Conservation (phyloP, 1,139 yeast species). For the Hemisphaericaspora subhashii region DNA sequence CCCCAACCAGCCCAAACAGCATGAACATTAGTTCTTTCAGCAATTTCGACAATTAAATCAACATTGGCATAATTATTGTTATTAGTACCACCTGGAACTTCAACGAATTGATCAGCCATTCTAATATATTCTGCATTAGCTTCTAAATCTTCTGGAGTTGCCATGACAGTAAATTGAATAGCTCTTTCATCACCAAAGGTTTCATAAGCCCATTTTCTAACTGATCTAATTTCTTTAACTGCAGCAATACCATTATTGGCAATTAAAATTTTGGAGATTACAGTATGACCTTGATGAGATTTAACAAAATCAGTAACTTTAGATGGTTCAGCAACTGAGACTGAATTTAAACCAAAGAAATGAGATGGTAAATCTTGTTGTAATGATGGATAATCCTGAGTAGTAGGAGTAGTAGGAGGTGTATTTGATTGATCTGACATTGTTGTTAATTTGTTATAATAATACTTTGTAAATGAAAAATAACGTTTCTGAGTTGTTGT, state of each 20-base stretch:
- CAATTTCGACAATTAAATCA: conserved; percentile 92
- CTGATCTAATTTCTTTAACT: conserved; percentile 94
- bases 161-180: conserved; percentile 95
- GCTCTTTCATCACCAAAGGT: conserved; percentile 95
- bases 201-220: conserved; percentile 98
- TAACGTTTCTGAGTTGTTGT: not conserved
- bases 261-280: conserved; percentile 81
- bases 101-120: conserved; percentile 98
- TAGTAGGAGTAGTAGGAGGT: conserved; percentile 11
- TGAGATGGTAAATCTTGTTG: conserved; percentile 58
- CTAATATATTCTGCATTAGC: conserved; percentile 97
- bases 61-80: conserved; percentile 98
- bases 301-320: conserved; percentile 83
- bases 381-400: conserved; percentile 29
- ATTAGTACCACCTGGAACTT: conserved; percentile 98
- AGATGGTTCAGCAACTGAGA: conserved; percentile 69
- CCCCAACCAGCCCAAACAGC: conserved; percentile 99
- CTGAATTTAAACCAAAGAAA: conserved; percentile 78
- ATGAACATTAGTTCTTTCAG: conserved; percentile 93
- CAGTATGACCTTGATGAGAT: conserved; percentile 91
- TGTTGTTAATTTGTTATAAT: conserved; percentile 3
- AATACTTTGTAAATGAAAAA: conserved; percentile 2
- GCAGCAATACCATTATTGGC: conserved; percentile 99
- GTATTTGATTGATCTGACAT: conserved; percentile 12
- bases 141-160: conserved; percentile 96